A percentile compares a stretch with the other conserved stretches of the same genome.
Evolutionary conservation across 208 protist genomes (phyloP).

Genomic region (Zelonia costaricensis): DNA sequence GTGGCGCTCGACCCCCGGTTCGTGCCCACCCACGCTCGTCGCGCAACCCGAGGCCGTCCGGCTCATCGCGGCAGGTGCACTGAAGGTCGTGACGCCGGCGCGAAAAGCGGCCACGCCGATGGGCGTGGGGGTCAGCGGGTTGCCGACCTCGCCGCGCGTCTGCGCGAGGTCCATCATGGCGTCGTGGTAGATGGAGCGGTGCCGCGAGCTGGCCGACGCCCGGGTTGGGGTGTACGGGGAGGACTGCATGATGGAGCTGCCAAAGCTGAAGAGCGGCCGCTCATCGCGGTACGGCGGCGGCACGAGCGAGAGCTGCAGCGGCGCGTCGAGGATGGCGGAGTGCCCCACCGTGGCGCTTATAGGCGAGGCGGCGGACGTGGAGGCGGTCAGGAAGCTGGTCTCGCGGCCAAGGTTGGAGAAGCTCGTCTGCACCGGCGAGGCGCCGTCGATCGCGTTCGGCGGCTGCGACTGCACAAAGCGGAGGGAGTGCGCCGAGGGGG

Average conservation of each 20-base stretch:
- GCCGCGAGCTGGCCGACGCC: conserved; percentile 6
- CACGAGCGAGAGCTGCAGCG: conserved; percentile 28
- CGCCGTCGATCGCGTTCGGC: conserved; percentile 10
- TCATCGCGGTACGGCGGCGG: conserved; percentile 17
- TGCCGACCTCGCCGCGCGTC: conserved; percentile 16
- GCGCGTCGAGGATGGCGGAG: conserved; percentile 32
- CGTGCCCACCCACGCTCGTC: conserved; percentile 4
- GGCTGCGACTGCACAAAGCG: conserved; percentile 8
- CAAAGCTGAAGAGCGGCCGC: conserved; percentile 23
- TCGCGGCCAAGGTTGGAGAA: conserved; percentile 18
- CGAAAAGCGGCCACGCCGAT: not conserved
- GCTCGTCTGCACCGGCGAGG: conserved; percentile 23
- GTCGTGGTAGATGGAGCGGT: conserved; percentile 29
- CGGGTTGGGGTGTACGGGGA: conserved; percentile 16
- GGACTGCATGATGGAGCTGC: conserved; percentile 28
- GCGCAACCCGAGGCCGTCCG: no score
- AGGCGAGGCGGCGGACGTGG: conserved; percentile 7
- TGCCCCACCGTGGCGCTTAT: conserved; percentile 1
- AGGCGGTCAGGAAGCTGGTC: conserved; percentile 9
- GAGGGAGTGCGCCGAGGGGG: conserved; percentile 13
- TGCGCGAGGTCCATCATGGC: conserved; percentile 19
- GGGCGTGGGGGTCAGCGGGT: conserved; percentile 13
- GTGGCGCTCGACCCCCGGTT: no score
- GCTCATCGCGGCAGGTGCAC: not conserved
- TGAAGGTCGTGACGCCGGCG: conserved; percentile 6